phyloP scores from a whole-genome alignment of 176 grass and related monocot genomes.

The Avena eriantha region DNA sequence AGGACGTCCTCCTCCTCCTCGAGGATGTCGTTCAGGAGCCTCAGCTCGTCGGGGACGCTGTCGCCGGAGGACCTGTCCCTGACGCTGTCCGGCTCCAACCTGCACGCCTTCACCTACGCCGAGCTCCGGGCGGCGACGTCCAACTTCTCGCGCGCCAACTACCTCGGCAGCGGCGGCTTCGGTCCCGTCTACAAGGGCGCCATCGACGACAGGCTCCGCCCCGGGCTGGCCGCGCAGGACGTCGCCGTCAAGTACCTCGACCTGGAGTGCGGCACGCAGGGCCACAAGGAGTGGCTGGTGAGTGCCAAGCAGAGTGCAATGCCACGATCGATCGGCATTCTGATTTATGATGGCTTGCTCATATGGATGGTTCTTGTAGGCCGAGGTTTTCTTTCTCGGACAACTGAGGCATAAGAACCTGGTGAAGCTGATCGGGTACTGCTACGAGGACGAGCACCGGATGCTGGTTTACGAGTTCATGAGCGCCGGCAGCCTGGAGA shows the following conservation, averaged over 20 bases:
- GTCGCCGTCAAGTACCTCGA: slow-evolving; percentile 91
- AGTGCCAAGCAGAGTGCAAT: slow-evolving; percentile 15
- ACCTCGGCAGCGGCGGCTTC: slow-evolving; percentile 77
- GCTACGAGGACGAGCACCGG: slow-evolving; percentile 45
- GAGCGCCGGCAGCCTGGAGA: slow-evolving; percentile 68
- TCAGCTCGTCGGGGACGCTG: slow-evolving; percentile 48
- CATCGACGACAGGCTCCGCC: slow-evolving; percentile 45
- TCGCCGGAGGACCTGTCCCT: slow-evolving; percentile 40
- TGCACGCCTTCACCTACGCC: slow-evolving; percentile 68
- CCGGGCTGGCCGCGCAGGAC: slow-evolving; percentile 48
- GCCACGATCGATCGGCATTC: not conserved
- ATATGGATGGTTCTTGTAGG: slow-evolving; percentile 31
- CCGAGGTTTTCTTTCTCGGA: slow-evolving; percentile 71
- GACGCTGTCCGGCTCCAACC: slow-evolving; percentile 57
- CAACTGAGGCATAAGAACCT: too few relatives aligned
- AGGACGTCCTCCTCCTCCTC: slow-evolving; percentile 40
- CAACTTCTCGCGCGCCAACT: slow-evolving; percentile 65
- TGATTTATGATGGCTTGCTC: not conserved
- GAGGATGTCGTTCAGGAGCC: slow-evolving; percentile 62
- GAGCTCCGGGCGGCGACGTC: slow-evolving; percentile 53
- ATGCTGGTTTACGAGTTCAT: slow-evolving; percentile 93
- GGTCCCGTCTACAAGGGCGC: slow-evolving; percentile 69
- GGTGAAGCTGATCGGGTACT: too few relatives aligned
- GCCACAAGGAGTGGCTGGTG: slow-evolving; percentile 50
- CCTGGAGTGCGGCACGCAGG: too few relatives aligned